Evolutionary conservation across 306 rosid genomes (phyloP), one percentile per base, ranked within the genome.

Genomic region (Abrus pulchellus): DNA sequence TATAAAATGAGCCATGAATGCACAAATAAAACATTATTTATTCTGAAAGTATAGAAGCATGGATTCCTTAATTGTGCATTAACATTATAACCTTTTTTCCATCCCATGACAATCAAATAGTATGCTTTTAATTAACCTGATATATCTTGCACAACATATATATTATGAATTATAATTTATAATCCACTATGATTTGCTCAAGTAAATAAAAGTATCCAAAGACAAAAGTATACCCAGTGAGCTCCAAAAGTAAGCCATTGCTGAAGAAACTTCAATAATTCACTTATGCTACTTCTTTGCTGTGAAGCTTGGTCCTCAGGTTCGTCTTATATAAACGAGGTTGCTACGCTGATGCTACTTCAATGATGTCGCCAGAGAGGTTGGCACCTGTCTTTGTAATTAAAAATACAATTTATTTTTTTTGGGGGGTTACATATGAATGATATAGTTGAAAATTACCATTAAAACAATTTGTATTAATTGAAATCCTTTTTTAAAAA

Each of bases 241-340:
- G 62, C 48, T 70, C 62, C 32, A 29, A n/a, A 50, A 70, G 47
- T 50, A 70, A 50, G 62, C 48, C 75, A 70, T 50, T 33, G 30
- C 10, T 49, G n/a, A 12, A 33, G 59, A 34, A 34, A 33, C 62
- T 12, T 9, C 62, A 33, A 33, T 32, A 45, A 33, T 32, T 11
- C 32, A 32, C 12, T 50, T 34, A 1, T 50, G n/a, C 7, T 32
- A 1, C 36, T 33, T 49, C 75, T 70, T 49, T 45, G 30, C 13
- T 49, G 6, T 13, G 50, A 29, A 30, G 32, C 11, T 47, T 10
- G 8, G 32, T 33, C 12, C 12, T 36, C 13, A 14, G n/a, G 71
- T 20, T 20, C 20, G 20, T 20, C 20, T 20, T 20, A 20, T 20
- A 20, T 20, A 20, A 20, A 20, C 20, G 20, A 20, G 20, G 20